These are phyloP conservation scores for Lunasporangiospora selenospora DNA, from an alignment of 192 early-diverging fungal genomes.

Conservation along the genomic window DNA sequence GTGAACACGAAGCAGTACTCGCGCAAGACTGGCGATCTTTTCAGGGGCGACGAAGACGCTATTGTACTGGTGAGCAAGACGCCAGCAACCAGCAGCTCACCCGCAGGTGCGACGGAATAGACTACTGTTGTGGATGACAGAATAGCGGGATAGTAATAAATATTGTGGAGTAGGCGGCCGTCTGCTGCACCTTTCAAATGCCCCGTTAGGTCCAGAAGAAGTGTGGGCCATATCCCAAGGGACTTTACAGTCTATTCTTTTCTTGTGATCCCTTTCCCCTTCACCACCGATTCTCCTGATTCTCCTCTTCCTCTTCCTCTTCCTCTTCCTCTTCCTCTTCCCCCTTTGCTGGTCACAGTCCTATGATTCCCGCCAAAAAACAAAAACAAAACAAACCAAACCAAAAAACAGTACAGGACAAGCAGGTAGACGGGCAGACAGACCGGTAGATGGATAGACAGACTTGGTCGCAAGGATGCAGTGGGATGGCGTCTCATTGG, in stretches of 20 bases:
- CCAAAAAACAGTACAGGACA: no score
- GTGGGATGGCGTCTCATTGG: neutral
- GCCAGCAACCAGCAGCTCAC: no score
- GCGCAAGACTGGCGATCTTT: slow-evolving; percentile 57
- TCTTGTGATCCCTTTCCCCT: neutral
- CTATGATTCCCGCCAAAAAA: no score
- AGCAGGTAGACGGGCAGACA: no score
- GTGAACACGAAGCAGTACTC: slow-evolving; percentile 64
- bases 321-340: neutral
- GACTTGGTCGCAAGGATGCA: no score
- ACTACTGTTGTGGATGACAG: neutral
- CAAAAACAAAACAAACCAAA: no score
- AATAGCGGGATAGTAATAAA: neutral
- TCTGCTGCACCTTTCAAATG: neutral
- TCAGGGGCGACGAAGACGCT: slow-evolving; percentile 61
- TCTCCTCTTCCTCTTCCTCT: neutral
- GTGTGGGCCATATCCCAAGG: neutral
- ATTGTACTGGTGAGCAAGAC: slow-evolving; percentile 44
- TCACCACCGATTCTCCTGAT: neutral
- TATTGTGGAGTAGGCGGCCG: neutral
- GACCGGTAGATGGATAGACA: no score
- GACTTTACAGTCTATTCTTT: neutral
- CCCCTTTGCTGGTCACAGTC: slow-evolving; percentile 1
- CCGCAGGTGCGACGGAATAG: no score
- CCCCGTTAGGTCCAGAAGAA: neutral